Base-by-base conservation (phyloP, 2,329 filamentous ascomycete genomes). In the Phaeosphaeria sp. region DNA sequence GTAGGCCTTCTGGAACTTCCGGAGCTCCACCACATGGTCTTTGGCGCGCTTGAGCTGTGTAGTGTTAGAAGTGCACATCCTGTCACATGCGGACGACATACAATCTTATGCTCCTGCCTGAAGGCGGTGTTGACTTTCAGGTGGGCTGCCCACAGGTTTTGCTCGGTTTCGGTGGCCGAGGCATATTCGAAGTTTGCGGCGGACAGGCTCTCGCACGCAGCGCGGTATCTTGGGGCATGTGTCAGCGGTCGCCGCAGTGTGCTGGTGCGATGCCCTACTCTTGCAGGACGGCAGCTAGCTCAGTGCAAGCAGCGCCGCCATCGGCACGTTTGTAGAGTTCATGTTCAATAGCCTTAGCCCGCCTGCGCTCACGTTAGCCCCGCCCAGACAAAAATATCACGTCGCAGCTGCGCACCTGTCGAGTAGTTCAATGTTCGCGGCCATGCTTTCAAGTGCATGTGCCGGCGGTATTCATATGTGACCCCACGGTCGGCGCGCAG, bases 1-100 rank as follows among this genome's bases (percentile, higher is more conserved):
- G 76, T 96, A 98, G 63, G 89, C 84, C 78, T 91, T 93, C 74
- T 91, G 89, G 50, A 94, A 82, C 77, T 93, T 95, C 62, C 93
- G 87, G 69, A 87, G 87, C 77, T 87, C 84, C 46, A 88, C 86
- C 55, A 83, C 80, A 67, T 81, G 83, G 68, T 83, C 83, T 66
- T 82, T 83, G 56, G 78, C 78, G 65, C 84, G 71, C 60, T 70
- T 76, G 79, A 85, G 75, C 83, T 78, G 56, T 20, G 39, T 30
- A 8, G 18, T 40, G 27, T 69, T 50, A 69, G 60, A 42, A 46
- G 33, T 17, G 27, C 39, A 44, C 11, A 2, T 24, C 25, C 18
- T 22, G 21, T 18, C 17, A 7, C 40, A 20, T 27, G n/a, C 11
- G 25, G 18, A 27, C 39, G 47, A 64, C 70, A 53, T 59, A 73